Evolutionary conservation across 768 basidiomycete species (phyloP).

Genomic region (Leccinum disarticulatum): DNA sequence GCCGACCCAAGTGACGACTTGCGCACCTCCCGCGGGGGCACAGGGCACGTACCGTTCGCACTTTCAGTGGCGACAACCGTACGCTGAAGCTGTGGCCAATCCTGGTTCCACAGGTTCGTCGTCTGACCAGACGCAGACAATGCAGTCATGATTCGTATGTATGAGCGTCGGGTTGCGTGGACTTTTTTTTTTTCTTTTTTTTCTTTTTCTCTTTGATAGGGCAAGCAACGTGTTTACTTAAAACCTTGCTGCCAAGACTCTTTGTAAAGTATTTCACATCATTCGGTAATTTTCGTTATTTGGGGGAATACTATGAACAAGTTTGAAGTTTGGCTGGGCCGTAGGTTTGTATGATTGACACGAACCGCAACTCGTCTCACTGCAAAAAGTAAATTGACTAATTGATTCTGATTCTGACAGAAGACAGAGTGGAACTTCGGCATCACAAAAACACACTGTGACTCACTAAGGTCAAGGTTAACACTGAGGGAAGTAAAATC

Average conservation of each 20-base stretch:
- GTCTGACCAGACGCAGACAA: conserved; percentile 15
- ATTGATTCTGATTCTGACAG: no score
- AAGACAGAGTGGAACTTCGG: no score
- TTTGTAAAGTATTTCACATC: background rate
- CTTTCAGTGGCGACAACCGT: conserved; percentile 38
- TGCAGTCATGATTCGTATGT: conserved; percentile 11
- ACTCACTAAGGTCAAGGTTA: no score
- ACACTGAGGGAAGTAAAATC: no score
- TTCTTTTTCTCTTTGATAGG: background rate
- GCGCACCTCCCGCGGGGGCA: conserved; percentile 16
- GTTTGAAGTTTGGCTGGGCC: no score
- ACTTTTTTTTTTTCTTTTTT: background rate
- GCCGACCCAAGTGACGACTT: conserved; percentile 6
- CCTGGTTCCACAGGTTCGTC: conserved; percentile 31
- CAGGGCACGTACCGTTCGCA: conserved; percentile 27
- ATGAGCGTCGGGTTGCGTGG: background rate
- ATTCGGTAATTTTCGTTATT: conserved; percentile 9
- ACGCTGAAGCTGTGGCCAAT: conserved; percentile 38
- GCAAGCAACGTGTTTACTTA: background rate
- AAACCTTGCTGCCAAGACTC: background rate
- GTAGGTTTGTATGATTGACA: no score
- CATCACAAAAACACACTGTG: no score
- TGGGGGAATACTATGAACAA: no score
- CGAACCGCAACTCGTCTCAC: no score
- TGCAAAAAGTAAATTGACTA: no score